A percentile compares a stretch with the other conserved stretches of the same genome.
Evolutionary conservation across 2,329 filamentous ascomycete species (phyloP).

Genomic region (Aspergillus sp.): DNA sequence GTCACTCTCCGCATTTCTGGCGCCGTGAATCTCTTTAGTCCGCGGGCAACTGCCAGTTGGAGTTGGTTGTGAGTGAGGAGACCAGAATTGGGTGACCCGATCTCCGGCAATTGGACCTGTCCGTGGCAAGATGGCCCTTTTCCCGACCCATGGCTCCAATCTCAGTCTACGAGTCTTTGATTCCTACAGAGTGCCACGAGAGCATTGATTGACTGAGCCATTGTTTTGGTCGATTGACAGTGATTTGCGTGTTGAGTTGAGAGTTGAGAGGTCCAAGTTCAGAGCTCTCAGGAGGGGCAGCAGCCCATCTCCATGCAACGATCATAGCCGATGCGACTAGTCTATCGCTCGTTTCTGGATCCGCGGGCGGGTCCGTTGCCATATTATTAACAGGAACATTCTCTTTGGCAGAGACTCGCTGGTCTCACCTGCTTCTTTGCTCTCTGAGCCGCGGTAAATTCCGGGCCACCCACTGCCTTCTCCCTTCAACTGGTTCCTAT

Average conservation of each 20-base stretch:
- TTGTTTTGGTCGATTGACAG: neutral
- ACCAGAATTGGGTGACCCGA: neutral
- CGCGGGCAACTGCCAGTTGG: too few species aligned
- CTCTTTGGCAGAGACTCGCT: conserved; percentile 24
- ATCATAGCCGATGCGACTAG: neutral
- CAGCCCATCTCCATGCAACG: conserved; percentile 5
- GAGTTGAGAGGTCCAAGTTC: neutral
- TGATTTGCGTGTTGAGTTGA: neutral
- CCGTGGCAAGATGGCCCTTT: neutral
- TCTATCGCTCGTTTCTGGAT: neutral
- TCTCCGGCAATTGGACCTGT: neutral
- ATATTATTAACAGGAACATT: conserved; percentile 29
- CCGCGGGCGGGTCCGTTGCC: conserved; percentile 3
- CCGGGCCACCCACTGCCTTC: neutral
- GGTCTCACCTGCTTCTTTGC: conserved; percentile 3
- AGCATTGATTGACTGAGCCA: neutral
- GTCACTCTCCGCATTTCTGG: conserved; percentile 22
- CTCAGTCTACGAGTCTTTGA: too few species aligned
- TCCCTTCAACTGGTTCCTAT: neutral
- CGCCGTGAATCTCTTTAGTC: neutral
- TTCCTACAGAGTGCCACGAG: too few species aligned
- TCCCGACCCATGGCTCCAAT: too few species aligned
- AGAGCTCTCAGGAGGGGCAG: neutral
- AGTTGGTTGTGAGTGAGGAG: neutral
- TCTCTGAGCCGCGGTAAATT: conserved; percentile 9